phyloP scores from a whole-genome alignment of 441 rosid species.

The Adansonia madagascariensis region DNA sequence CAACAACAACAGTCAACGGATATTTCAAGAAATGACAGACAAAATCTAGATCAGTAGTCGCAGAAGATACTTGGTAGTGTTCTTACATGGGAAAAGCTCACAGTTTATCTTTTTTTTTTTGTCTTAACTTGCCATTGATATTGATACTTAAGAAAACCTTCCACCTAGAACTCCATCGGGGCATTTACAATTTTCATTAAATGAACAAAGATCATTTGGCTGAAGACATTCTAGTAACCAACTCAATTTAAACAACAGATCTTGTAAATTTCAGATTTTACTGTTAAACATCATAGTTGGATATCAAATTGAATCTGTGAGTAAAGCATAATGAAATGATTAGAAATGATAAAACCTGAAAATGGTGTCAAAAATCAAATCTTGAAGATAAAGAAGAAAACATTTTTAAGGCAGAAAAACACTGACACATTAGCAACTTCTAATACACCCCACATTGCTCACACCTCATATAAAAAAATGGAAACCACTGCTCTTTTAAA shows the following conservation, averaged over 20 bases:
- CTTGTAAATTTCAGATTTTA: background rate
- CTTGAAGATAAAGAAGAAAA: constrained; percentile 34
- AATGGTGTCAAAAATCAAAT: constrained; percentile 25
- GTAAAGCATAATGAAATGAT: constrained; percentile 7
- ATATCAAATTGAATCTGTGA: background rate
- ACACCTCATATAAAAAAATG: constrained; percentile 17
- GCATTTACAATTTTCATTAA: background rate
- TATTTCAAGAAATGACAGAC: background rate
- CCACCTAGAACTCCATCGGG: background rate
- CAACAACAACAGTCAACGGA: background rate
- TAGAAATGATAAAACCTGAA: constrained; percentile 12
- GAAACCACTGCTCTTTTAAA: constrained; percentile 28
- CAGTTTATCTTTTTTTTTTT: background rate
- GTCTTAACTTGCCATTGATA: background rate
- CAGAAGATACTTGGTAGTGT: background rate
- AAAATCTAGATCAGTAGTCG: background rate
- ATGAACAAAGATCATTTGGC: background rate
- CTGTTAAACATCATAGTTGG: background rate
- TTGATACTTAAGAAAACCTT: background rate
- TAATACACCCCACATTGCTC: constrained; percentile 26
- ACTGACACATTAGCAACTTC: constrained; percentile 18
- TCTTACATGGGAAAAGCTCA: background rate
- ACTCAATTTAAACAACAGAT: background rate
- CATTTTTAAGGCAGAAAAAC: constrained; percentile 21
- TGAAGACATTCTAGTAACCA: background rate